Conservation (phyloP, 345 rosid species). For the Boechera retrofracta region DNA sequence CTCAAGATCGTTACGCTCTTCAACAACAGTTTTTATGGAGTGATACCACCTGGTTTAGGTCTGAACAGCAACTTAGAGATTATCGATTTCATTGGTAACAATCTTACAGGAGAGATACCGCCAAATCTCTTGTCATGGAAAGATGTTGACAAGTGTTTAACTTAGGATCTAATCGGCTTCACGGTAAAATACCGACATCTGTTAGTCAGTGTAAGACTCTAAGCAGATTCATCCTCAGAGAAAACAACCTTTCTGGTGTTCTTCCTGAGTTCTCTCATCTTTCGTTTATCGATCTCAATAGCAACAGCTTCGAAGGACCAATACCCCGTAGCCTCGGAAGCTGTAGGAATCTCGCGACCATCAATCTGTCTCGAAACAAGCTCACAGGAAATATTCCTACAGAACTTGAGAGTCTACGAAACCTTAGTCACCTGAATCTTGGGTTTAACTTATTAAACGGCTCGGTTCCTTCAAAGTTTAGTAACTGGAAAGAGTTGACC, state of each 20-base stretch:
- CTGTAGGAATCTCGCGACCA: conserved; percentile 51
- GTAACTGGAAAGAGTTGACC: conserved; percentile 57
- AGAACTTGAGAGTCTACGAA: conserved; percentile 55
- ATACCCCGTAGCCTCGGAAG: conserved; percentile 63
- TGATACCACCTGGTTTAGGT: conserved; percentile 67
- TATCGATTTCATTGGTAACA: conserved; percentile 68
- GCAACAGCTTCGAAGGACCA: conserved; percentile 59
- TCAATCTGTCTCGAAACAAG: conserved; percentile 61
- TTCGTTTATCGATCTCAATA: conserved; percentile 52
- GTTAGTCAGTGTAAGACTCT: conserved; percentile 61
- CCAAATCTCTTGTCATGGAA: conserved; percentile 64
- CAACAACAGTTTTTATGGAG: conserved; percentile 64
- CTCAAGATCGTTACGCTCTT: conserved; percentile 60
- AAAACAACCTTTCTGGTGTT: conserved; percentile 56
- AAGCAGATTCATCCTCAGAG: conserved; percentile 59
- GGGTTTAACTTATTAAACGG: conserved; percentile 65
- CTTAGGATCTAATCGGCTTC: conserved; percentile 61
- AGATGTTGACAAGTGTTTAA: conserved; percentile 54
- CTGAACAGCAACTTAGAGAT: conserved; percentile 62
- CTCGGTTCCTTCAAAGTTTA: conserved; percentile 53
- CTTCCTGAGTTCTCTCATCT: conserved; percentile 66
- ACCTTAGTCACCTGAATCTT: conserved; percentile 55
- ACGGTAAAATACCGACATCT: conserved; percentile 59
- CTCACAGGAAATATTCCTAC: conserved; percentile 58
- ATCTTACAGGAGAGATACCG: conserved; percentile 66